Conservation (phyloP, 768 basidiomycete genomes). For the Tylopilus sp. region DNA sequence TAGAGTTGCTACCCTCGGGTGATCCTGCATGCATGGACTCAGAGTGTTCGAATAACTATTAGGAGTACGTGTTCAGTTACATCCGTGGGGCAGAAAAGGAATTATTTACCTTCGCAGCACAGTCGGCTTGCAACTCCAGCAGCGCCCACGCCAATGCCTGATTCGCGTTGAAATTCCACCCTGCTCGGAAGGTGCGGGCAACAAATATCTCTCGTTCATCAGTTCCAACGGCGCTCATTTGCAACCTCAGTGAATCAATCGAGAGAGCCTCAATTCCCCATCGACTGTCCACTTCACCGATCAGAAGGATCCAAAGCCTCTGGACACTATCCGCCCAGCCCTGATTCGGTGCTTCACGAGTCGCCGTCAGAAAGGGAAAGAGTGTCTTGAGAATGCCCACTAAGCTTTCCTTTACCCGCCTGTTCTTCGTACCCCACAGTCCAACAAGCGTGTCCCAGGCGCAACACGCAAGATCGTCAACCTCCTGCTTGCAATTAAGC, state of each 20-base stretch:
- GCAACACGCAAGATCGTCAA: slow-evolving; percentile 55
- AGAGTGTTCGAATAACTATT: slow-evolving; percentile 60
- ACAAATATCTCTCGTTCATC: slow-evolving; percentile 45
- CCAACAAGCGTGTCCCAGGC: slow-evolving; percentile 63
- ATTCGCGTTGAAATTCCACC: slow-evolving; percentile 62
- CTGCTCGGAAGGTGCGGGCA: slow-evolving; percentile 65
- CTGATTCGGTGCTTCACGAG: slow-evolving; percentile 29
- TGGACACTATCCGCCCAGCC: slow-evolving; percentile 47
- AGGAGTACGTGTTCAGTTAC: not conserved
- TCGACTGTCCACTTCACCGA: slow-evolving; percentile 59
- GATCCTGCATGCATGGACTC: slow-evolving; percentile 49
- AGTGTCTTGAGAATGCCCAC: slow-evolving; percentile 68
- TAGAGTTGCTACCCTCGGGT: slow-evolving; percentile 26
- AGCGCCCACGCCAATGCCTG: slow-evolving; percentile 80
- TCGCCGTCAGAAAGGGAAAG: slow-evolving; percentile 63
- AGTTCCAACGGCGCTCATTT: slow-evolving; percentile 27
- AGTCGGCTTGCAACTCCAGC: slow-evolving; percentile 78
- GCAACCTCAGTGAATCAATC: slow-evolving; percentile 62
- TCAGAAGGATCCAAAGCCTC: slow-evolving; percentile 53
- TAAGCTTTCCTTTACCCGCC: slow-evolving; percentile 72
- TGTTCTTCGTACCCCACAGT: slow-evolving; percentile 80
- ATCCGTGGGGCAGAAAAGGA: not conserved
- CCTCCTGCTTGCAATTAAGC: slow-evolving; percentile 62
- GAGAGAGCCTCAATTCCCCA: slow-evolving; percentile 65
- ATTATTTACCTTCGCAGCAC: slow-evolving; percentile 57